Percentiles rank a stretch among this genome's conserved stretches.
Conservation (phyloP, 202 grass and related monocot genomes). For the Setaria italica region DNA sequence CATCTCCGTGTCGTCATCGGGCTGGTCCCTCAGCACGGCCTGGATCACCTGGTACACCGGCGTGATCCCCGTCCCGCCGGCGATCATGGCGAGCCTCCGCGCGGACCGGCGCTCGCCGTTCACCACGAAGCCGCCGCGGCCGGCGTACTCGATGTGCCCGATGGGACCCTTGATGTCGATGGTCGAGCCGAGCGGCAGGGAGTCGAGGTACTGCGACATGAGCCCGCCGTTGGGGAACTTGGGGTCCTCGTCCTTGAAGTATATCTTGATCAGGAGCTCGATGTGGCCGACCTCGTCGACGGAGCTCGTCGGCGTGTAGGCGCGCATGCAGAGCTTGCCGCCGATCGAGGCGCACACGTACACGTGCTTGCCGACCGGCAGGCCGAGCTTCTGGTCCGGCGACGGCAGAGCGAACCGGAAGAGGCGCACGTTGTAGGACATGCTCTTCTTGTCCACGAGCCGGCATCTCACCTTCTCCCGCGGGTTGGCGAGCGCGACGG, state of each 20-base stretch:
- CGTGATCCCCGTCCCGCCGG: slow-evolving; percentile 91
- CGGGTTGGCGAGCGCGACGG: slow-evolving; percentile 72
- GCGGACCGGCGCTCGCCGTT: slow-evolving; percentile 58
- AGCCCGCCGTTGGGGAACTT: slow-evolving; percentile 78
- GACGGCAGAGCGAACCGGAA: slow-evolving; percentile 86
- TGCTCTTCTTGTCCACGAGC: slow-evolving; percentile 72
- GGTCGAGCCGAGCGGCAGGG: slow-evolving; percentile 49
- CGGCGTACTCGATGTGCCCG: slow-evolving; percentile 77
- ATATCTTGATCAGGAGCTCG: slow-evolving; percentile 87
- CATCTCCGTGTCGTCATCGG: slow-evolving; percentile 81
- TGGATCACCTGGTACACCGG: slow-evolving; percentile 93
- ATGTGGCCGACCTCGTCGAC: slow-evolving; percentile 77
- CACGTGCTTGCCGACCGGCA: slow-evolving; percentile 80
- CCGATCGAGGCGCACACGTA: slow-evolving; percentile 68
- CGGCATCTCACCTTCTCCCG: slow-evolving; percentile 75
- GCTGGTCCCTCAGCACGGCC: slow-evolving; percentile 76
- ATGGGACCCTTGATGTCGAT: slow-evolving; percentile 71
- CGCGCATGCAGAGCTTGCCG: slow-evolving; percentile 84
- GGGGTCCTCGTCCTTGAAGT: slow-evolving; percentile 78
- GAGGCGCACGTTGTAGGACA: slow-evolving; percentile 80
- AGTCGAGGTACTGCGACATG: slow-evolving; percentile 82
- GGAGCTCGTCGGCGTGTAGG: slow-evolving; percentile 84
- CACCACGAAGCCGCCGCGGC: slow-evolving; percentile 68
- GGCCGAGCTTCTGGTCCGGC: slow-evolving; percentile 66
- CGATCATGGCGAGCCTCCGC: slow-evolving; percentile 70